Evolutionary conservation across 805 yeast species (phyloP).

Genomic region (Myxozyma kluyveri): DNA sequence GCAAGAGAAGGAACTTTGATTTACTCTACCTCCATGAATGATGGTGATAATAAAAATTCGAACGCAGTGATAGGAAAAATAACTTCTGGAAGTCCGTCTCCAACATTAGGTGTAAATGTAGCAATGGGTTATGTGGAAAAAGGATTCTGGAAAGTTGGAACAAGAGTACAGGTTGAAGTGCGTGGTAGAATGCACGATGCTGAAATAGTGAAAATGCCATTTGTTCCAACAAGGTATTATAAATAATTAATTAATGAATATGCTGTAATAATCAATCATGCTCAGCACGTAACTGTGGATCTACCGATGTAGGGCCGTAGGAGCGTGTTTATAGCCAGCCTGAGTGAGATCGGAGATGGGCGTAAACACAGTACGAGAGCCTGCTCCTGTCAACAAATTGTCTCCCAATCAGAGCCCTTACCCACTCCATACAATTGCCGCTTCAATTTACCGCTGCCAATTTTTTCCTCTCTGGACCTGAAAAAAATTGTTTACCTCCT

Average conservation of each 20-base stretch:
- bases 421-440: too few species aligned
- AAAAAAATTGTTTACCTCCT: too few species aligned
- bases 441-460: too few species aligned
- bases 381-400: too few species aligned
- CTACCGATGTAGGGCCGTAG: too few species aligned
- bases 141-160: slow-evolving; percentile 64
- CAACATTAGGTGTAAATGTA: slow-evolving; percentile 70
- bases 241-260: slow-evolving; percentile 3
- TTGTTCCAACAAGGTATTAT: slow-evolving; percentile 72
- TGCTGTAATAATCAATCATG: neutral
- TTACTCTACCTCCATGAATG: neutral
- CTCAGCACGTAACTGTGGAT: too few species aligned
- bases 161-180: slow-evolving; percentile 67
- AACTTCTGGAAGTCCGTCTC: slow-evolving; percentile 66
- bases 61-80: slow-evolving; percentile 46
- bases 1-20: slow-evolving; percentile 56
- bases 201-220: slow-evolving; percentile 76
- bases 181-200: slow-evolving; percentile 83
- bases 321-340: too few species aligned
- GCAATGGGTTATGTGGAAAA: slow-evolving; percentile 77
- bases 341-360: too few species aligned
- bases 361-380: too few species aligned
- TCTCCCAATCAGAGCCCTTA: too few species aligned
- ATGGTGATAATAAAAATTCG: too few species aligned
- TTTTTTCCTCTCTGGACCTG: too few species aligned